Evolutionary conservation across 257 asterid genomes (phyloP).

Genomic region (Datura wrightii): DNA sequence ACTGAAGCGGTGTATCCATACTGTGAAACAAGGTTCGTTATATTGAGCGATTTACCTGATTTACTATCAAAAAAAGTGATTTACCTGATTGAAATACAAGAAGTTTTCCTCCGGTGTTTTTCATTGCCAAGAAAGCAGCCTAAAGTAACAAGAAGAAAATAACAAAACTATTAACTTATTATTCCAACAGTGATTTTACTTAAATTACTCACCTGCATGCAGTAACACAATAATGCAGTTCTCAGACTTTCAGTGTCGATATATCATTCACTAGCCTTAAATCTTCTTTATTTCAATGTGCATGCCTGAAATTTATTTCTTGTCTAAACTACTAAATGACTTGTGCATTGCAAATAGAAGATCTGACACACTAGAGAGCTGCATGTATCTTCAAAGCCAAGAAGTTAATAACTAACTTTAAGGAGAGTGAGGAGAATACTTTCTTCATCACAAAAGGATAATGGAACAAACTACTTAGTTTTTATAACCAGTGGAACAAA

Average conservation of each 20-base stretch:
- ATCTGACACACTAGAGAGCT: not conserved
- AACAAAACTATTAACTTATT: not conserved
- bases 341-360: not conserved
- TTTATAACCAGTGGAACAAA: not conserved
- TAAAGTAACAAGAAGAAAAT: slow-evolving; percentile 40
- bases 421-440: not conserved
- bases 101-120: slow-evolving; percentile 91
- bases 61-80: too few relatives aligned
- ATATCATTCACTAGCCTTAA: slow-evolving; percentile 4
- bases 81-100: slow-evolving; percentile 94
- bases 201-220: not conserved
- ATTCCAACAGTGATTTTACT: slow-evolving; percentile 10
- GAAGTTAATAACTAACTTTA: not conserved
- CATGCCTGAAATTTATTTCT: not conserved
- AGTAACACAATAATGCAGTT: slow-evolving; percentile 19
- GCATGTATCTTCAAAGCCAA: not conserved
- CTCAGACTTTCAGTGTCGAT: not conserved
- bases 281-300: not conserved
- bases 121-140: slow-evolving; percentile 99
- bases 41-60: slow-evolving; percentile 60
- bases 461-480: not conserved
- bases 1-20: not conserved
- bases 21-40: not conserved
- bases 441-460: slow-evolving; percentile 2
- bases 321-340: slow-evolving; percentile 21